These are phyloP conservation scores for Cutaneotrichosporon arboriforme DNA, from an alignment of 1,284 basidiomycete species.

Conservation along the genomic window DNA sequence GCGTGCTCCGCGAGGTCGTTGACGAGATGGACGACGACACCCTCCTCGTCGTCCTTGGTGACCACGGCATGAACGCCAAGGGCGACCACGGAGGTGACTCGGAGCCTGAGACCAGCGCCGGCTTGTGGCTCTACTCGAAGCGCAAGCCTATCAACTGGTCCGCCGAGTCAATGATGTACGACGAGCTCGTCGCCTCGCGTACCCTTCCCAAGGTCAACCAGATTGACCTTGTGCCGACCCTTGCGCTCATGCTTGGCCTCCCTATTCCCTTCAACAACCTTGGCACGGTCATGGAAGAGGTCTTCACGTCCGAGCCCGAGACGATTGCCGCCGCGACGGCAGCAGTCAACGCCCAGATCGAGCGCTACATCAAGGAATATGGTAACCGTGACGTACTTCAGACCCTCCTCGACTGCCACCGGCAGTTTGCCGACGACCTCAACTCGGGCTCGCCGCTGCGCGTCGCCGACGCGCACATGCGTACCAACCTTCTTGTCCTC, in stretches of 20 bases:
- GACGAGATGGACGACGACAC: slow-evolving; percentile 67
- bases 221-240: slow-evolving; percentile 86
- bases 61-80: slow-evolving; percentile 93
- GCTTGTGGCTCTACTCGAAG: slow-evolving; percentile 85
- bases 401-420: background rate
- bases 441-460: slow-evolving; percentile 7
- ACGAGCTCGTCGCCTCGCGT: slow-evolving; percentile 59
- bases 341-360: slow-evolving; percentile 72
- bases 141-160: slow-evolving; percentile 48
- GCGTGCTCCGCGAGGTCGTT: slow-evolving; percentile 68
- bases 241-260: slow-evolving; percentile 85
- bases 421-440: background rate
- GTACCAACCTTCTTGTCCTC: slow-evolving; percentile 63
- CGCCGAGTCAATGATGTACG: slow-evolving; percentile 49
- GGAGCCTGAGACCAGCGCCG: slow-evolving; percentile 75
- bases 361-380: slow-evolving; percentile 71
- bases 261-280: slow-evolving; percentile 96
- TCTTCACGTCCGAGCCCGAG: slow-evolving; percentile 55
- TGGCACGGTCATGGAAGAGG: slow-evolving; percentile 82
- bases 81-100: slow-evolving; percentile 97
- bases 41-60: slow-evolving; percentile 83
- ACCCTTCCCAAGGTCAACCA: slow-evolving; percentile 73
- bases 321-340: slow-evolving; percentile 60
- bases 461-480: slow-evolving; percentile 25
- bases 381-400: slow-evolving; percentile 65